Conservation (phyloP, 352 stramenopile species). For the Phytophthora cactorum region DNA sequence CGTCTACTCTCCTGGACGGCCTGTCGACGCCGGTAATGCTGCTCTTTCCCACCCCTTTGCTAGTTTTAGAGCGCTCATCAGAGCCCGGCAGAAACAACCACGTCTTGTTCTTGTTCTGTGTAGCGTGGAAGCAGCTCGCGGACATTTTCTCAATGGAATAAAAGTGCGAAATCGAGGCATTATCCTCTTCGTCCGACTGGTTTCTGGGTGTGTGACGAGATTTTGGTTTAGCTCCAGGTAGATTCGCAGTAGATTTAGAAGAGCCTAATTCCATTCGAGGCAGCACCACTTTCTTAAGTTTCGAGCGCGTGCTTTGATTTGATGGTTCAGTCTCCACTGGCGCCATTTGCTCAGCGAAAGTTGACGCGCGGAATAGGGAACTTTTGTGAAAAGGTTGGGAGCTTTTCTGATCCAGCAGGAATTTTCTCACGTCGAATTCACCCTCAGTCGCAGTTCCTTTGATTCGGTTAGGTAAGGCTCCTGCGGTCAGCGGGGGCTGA, state of each 20-base stretch:
- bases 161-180: constrained; percentile 61
- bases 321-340: constrained; percentile 14
- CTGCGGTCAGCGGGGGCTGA: constrained; percentile 14
- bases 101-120: constrained; percentile 73
- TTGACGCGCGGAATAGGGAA: constrained; percentile 57
- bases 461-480: neutral
- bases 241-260: constrained; percentile 33
- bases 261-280: constrained; percentile 42
- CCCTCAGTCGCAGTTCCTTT: constrained; percentile 2
- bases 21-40: constrained; percentile 67
- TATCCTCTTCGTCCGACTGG: constrained; percentile 40
- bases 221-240: constrained; percentile 2
- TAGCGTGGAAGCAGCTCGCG: constrained; percentile 72
- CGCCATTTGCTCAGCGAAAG: constrained; percentile 32
- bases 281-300: constrained; percentile 44
- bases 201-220: neutral
- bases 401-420: constrained; percentile 68
- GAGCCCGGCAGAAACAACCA: constrained; percentile 77
- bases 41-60: constrained; percentile 39
- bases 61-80: constrained; percentile 64
- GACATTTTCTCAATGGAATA: constrained; percentile 82
- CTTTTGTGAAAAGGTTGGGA: constrained; percentile 60
- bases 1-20: constrained; percentile 65
- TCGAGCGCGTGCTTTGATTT: neutral
- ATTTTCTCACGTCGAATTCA: constrained; percentile 72